A percentile compares a stretch with the other conserved stretches of the same genome.
Evolutionary conservation across 2,329 filamentous ascomycete species (phyloP).

Genomic region (Pseudogymnoascus sp.): DNA sequence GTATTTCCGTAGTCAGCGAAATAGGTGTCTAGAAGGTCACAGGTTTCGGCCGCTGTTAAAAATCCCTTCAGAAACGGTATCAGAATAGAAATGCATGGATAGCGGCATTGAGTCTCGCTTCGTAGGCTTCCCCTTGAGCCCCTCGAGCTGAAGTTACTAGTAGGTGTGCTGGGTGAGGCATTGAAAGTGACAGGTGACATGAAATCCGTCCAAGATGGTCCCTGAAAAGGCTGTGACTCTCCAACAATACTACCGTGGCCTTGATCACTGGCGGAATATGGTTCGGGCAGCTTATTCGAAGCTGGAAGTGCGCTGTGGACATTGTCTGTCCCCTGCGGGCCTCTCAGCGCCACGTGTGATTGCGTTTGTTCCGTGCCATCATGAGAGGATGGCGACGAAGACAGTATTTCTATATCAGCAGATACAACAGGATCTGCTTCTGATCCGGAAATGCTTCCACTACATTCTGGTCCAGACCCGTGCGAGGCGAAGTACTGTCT

Average conservation of each 20-base stretch:
- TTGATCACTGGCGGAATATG: neutral
- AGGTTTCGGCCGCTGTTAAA: constrained; percentile 20
- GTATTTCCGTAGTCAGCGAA: constrained; percentile 38
- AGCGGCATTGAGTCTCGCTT: neutral
- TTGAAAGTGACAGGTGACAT: neutral
- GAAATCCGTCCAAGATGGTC: neutral
- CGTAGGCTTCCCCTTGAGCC: neutral
- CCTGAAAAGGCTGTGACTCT: neutral
- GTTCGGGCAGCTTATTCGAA: neutral
- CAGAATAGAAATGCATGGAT: neutral
- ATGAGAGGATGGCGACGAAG: neutral
- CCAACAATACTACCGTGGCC: neutral
- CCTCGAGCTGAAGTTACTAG: neutral
- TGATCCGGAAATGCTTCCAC: neutral
- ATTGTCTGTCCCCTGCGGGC: neutral
- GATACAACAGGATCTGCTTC: neutral
- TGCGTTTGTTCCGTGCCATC: neutral
- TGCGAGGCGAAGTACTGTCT: neutral
- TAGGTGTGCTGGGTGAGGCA: neutral
- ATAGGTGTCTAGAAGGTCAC: constrained; percentile 41
- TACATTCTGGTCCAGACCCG: neutral
- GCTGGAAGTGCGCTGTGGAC: neutral
- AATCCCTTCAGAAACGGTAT: neutral
- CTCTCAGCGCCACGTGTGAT: neutral
- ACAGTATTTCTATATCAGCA: neutral